Evolutionary conservation across 345 rosid genomes (phyloP), one percentile per base, ranked within the genome.

Genomic region (Odontarrhena argentea): DNA sequence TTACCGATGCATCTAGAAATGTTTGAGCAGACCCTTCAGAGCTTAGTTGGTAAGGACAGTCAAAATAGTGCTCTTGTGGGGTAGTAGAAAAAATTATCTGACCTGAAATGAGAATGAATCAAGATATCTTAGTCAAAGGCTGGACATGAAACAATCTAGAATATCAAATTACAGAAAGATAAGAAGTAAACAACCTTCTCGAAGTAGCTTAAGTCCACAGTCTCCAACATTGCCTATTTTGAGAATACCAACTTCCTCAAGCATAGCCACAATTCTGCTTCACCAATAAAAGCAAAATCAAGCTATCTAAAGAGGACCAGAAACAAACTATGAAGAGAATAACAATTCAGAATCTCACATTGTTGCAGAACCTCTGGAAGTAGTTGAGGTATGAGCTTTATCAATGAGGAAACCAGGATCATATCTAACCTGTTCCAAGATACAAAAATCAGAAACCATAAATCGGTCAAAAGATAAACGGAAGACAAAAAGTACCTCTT

Each of bases 21-120:
- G 97, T 90, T 79, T 90, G 97, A 60, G 90, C 75, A 62, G 82
- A 70, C 0, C 55, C 79, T 63, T 89, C 96, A 5, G 96, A 93
- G 83, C 97, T 93, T 55, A 87, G 70, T 60, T 93, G 98, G 76
- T 78, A 90, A 0, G 96, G 97, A 69, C 96, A 93, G 74, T 93
- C 90, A 71, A 93, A 93, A 67, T 84, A 87, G 69, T 89, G 96
- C 59, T 92, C 96, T 70, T 92, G 96, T 6, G 87, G 90, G 60
- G 86, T 75, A 8, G 98, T 82, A 10, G 96, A 79, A 54, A 82
- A 87, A 35, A 83, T 76, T 13, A 87, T 70, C 54, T 53, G 80
- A 60, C 96, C 96, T 89, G 89, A n/a, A 22, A 46, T 40, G 15
- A 68, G 49, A 67, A 58, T 34, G 37, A 40, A 59, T 26, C n/a